A percentile compares a stretch with the other conserved stretches of the same genome.
Conservation (phyloP, 2,329 filamentous ascomycete species). For the Neopestalotiopsis sp. region DNA sequence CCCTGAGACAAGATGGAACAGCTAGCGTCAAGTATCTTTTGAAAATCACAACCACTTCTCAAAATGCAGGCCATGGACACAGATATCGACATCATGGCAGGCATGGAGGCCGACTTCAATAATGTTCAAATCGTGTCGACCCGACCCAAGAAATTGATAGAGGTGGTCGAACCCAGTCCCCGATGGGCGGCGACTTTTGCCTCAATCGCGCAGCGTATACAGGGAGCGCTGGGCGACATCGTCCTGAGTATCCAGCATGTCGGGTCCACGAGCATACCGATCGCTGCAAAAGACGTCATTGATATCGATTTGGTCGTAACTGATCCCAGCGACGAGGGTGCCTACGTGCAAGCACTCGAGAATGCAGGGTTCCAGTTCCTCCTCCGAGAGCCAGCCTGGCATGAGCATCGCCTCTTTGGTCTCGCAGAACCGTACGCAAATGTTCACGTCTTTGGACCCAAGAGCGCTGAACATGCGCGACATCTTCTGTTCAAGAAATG, state of each 20-base stretch:
- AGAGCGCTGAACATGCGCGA: conserved; percentile 46
- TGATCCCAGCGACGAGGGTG: conserved; percentile 44
- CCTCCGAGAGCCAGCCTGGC: conserved; percentile 51
- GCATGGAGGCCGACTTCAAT: conserved; percentile 8
- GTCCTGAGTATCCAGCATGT: conserved; percentile 48
- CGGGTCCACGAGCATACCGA: conserved; percentile 57
- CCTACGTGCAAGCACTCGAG: conserved; percentile 50
- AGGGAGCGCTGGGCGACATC: conserved; percentile 40
- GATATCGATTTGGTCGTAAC: conserved; percentile 56
- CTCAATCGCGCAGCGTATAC: conserved; percentile 31
- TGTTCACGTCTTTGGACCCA: conserved; percentile 54
- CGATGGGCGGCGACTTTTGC: conserved; percentile 17
- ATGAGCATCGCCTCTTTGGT: conserved; percentile 54
- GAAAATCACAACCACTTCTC: neutral
- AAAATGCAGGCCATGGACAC: neutral
- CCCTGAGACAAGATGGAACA: neutral
- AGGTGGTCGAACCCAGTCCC: conserved; percentile 20
- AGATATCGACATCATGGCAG: neutral
- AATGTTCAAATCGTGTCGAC: conserved; percentile 11
- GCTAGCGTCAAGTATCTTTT: neutral
- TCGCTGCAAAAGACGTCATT: conserved; percentile 57
- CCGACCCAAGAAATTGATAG: conserved; percentile 3
- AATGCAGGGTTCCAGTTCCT: conserved; percentile 51
- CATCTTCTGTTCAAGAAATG: conserved; percentile 53
- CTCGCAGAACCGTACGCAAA: conserved; percentile 47